Percentiles rank a stretch among this genome's conserved stretches.
Evolutionary conservation across 2,329 filamentous ascomycete genomes (phyloP).

Genomic region (Chrysoporthe austroafricana): DNA sequence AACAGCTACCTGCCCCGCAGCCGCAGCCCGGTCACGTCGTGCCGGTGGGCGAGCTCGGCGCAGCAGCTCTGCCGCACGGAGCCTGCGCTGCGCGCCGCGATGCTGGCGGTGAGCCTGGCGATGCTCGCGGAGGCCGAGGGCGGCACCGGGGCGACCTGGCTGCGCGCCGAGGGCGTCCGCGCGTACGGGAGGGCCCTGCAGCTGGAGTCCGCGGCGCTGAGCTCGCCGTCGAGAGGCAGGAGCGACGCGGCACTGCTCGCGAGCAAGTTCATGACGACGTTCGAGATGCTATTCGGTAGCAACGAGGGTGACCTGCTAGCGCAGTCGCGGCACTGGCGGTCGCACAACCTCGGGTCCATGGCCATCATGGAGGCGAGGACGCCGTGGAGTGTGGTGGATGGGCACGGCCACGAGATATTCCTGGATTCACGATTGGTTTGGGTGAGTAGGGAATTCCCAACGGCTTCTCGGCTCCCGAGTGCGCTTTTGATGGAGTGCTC

Average conservation of each 20-base stretch:
- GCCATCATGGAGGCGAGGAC: slow-evolving; percentile 20
- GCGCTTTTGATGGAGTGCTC: not conserved
- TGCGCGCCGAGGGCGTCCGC: slow-evolving; percentile 29
- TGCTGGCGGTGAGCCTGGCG: slow-evolving; percentile 22
- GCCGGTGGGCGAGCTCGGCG: slow-evolving; percentile 32
- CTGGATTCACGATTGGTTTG: slow-evolving; percentile 3
- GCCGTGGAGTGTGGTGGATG: slow-evolving; percentile 15
- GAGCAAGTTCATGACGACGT: slow-evolving; percentile 32
- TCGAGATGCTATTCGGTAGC: slow-evolving; percentile 29
- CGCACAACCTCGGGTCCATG: slow-evolving; percentile 14
- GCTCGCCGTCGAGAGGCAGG: slow-evolving; percentile 19
- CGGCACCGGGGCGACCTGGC: slow-evolving; percentile 9
- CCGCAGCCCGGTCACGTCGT: slow-evolving; percentile 22
- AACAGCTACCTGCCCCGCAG: slow-evolving; percentile 4
- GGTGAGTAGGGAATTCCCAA: not conserved
- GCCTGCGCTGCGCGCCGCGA: slow-evolving; percentile 27
- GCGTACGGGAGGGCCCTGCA: slow-evolving; percentile 31
- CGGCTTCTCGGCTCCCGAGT: not conserved
- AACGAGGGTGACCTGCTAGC: slow-evolving; percentile 2
- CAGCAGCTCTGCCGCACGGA: slow-evolving; percentile 29
- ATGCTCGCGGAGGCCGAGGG: slow-evolving; percentile 26
- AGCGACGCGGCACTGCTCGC: slow-evolving; percentile 32
- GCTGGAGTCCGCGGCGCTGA: slow-evolving; percentile 29
- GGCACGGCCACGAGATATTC: slow-evolving; percentile 9
- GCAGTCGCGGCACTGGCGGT: slow-evolving; percentile 7